Base-by-base conservation (phyloP, 169 alveolate genomes). In the Eimeria necatrix region DNA sequence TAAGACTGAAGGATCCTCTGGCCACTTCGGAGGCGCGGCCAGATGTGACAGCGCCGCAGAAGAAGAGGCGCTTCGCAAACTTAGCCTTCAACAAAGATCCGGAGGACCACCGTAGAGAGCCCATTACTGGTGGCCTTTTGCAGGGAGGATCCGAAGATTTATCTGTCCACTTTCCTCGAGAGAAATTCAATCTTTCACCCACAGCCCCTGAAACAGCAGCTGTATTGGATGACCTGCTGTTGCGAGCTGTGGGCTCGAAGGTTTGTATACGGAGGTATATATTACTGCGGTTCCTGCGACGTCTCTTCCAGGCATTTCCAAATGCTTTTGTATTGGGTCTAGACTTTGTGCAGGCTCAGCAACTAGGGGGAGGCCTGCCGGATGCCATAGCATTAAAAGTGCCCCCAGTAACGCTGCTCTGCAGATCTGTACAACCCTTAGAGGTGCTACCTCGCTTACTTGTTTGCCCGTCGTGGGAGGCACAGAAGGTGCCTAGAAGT, bases 311-410 rank as follows among this genome's bases (percentile, higher is more conserved):
- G 93, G 81, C 80, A 7, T 85, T 85, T 24, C 93, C 93, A 0
- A 60, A 85, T 46, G 53, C 93, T 22, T 85, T 85, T 85, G 81
- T 85, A 26, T 48, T 85, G 51, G 93, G 93, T 41, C 24, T 85
- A n/a, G 93, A 85, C 81, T 85, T 85, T 61, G 93, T 85, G 53
- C 93, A 85, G 60, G 93, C 93, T 20, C 93, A 85, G 53, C 93
- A 85, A 48, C 93, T 85, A 41, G 93, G 68, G 24, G 93, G 93
- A 59, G 93, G 93, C 81, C 81, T 85, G 18, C 93, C 93, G 26
- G 93, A 59, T 10, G n/a, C 61, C 60, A 59, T 61, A 46, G 93
- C 93, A 18, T 16, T 85, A 18, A 85, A 85, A 24, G 60, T 85
- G 18, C 93, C 93, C 0, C 93, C 93, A n/a, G 93, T 61, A 49